These are phyloP conservation scores for Suillus decipiens DNA, from an alignment of 768 basidiomycete genomes.

Conservation along the genomic window DNA sequence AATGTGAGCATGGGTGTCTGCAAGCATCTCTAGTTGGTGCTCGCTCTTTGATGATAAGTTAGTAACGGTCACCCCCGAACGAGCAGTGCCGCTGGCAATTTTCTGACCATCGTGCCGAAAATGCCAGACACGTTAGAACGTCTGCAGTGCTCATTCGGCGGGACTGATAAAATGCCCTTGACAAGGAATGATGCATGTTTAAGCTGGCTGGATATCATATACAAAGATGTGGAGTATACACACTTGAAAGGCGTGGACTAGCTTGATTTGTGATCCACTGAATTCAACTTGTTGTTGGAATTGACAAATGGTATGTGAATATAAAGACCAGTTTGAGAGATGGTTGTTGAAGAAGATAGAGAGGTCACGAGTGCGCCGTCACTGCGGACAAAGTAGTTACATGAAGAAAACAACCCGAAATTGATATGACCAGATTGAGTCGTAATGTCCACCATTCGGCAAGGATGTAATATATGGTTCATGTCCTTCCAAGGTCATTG, in stretches of 20 bases:
- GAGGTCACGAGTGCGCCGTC: no score
- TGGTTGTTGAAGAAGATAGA: no score
- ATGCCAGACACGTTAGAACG: neutral
- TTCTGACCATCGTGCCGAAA: neutral
- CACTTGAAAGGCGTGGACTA: neutral
- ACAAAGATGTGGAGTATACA: neutral
- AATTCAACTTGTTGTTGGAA: neutral
- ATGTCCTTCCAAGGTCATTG: neutral
- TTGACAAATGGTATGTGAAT: neutral
- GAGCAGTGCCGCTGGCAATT: constrained; percentile 1
- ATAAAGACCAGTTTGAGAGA: no score
- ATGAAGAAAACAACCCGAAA: no score
- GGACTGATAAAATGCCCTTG: neutral
- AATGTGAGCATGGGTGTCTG: neutral
- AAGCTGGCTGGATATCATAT: neutral
- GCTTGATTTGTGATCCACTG: neutral
- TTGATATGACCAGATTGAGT: no score
- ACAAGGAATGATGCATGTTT: neutral
- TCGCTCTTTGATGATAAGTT: neutral
- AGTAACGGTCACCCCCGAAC: constrained; percentile 5
- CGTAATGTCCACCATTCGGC: neutral
- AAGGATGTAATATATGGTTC: neutral
- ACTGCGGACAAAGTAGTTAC: no score
- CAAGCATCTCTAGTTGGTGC: neutral
- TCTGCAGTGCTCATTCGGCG: constrained; percentile 1